Evolutionary conservation across 2,329 filamentous ascomycete species (phyloP), one percentile per base, ranked within the genome.

Genomic region (Sclerotinia glacialis): DNA sequence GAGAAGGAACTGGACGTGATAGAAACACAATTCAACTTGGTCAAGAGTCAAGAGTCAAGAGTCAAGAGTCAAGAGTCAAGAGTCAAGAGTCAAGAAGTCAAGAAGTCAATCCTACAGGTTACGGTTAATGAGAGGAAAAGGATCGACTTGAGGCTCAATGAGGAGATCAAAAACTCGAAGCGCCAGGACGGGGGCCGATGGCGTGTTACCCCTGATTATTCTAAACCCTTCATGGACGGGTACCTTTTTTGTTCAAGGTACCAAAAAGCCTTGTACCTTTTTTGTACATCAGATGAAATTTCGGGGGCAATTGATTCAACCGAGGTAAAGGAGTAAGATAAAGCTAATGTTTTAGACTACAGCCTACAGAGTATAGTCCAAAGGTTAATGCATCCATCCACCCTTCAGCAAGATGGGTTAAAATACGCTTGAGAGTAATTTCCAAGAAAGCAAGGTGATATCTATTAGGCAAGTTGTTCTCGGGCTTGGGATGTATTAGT

Each of bases 231-330:
- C 31, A 49, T 4, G 44, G 21, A 49, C 47, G 44, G 44, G 56
- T 60, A 60, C 56, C 56, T 60, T 60, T 59, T 34, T 55, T n/a
- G n/a, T n/a, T n/a, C n/a, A n/a, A n/a, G 21, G 26, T 16, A 49
- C 42, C 44, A 37, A 11, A 40, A 40, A 40, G 37, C n/a, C n/a
- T n/a, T n/a, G n/a, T n/a, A n/a, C n/a, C n/a, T n/a, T n/a, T n/a
- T n/a, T n/a, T n/a, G 37, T 40, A 40, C 44, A 47, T 47, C 40
- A 59, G 56, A 59, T 6, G 26, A 59, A 59, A 47, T 59, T 46
- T 34, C 55, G 40, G 55, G 55, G n/a, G 26, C 11, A 59, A 59
- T 59, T 44, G 42, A 46, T 46, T n/a, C 55, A 5, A 8, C 23
- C 40, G 55, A 59, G 55, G 55, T 26, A 59, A 11, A 46, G 40